phyloP scores from a whole-genome alignment of 192 early-diverging fungal genomes.

The Backusella luteola region DNA sequence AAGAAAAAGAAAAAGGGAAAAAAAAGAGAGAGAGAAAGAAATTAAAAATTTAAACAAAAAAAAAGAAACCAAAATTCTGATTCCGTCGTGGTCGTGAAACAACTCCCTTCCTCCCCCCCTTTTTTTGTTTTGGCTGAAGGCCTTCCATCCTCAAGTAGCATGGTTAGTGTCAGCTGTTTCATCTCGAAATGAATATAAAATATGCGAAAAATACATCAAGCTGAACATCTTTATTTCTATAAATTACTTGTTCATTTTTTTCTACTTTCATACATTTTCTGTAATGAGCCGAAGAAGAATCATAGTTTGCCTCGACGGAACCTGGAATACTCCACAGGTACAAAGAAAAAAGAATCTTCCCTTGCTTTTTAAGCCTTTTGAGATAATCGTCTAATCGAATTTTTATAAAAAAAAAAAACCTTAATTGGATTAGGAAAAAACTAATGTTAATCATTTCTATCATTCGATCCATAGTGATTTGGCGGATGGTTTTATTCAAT shows the following conservation, averaged over 20 bases:
- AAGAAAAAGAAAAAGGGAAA: not conserved
- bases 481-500: not conserved
- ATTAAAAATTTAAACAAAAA: not conserved
- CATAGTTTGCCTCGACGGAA: constrained; percentile 12
- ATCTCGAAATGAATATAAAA: too few relatives aligned
- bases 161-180: too few relatives aligned
- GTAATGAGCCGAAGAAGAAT: not conserved
- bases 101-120: not conserved
- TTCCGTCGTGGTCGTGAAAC: too few relatives aligned
- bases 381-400: too few relatives aligned
- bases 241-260: not conserved
- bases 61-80: too few relatives aligned
- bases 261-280: not conserved
- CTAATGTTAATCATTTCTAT: constrained; percentile 11
- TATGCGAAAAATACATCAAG: too few relatives aligned
- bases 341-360: not conserved
- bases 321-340: constrained; percentile 7
- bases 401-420: not conserved
- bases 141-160: too few relatives aligned
- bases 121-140: not conserved
- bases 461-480: not conserved
- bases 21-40: not conserved
- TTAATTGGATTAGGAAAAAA: constrained; percentile 11
- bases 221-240: too few relatives aligned
- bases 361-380: not conserved